Evolutionary conservation across 306 rosid species (phyloP), one percentile per base, ranked within the genome.

Genomic region (Myrica gale): DNA sequence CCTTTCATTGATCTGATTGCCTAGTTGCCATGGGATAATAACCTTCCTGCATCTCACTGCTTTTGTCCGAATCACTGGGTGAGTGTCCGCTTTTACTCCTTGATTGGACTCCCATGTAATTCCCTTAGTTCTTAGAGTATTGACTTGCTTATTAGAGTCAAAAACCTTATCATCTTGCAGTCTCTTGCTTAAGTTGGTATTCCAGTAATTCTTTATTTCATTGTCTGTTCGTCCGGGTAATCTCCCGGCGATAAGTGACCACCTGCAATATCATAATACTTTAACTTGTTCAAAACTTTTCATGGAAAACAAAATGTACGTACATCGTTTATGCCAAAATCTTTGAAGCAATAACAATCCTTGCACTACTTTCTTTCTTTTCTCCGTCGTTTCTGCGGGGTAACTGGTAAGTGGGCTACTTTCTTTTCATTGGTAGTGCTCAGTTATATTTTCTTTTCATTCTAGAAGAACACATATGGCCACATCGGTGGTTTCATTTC

Each of bases 211-310:
- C 70, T 81, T 81, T 37, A 81, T 81, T 67, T 81, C 84, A 72
- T 81, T 81, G 84, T 81, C 84, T 21, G 84, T 81, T 56, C 84
- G 81, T 4, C 84, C 84, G 2, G 84, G 81, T 44, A 81, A 12
- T 50, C 84, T 81, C 23, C 84, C 84, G 1, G 84, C 84, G 1
- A 81, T 81, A 15, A 81, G 54, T 32, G 84, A 81, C 84, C 81
- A 76, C 8, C 84, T 81, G 55, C 26, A 75, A 6, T 45, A 54
- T 0, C 53, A 48, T 32, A 32, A 32, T 32, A 32, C 37, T 26
- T 26, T 26, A 26, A 26, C 32, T 32, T 2, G 37, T 32, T 32
- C 37, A 32, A 32, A 32, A 32, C 3, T 32, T 32, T 32, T 32
- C 37, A 32, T 32, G 37, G 37, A 32, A 32, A 32, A 32, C 37